phyloP scores from a whole-genome alignment of 257 asterid species.

The Nicotiana knightiana region DNA sequence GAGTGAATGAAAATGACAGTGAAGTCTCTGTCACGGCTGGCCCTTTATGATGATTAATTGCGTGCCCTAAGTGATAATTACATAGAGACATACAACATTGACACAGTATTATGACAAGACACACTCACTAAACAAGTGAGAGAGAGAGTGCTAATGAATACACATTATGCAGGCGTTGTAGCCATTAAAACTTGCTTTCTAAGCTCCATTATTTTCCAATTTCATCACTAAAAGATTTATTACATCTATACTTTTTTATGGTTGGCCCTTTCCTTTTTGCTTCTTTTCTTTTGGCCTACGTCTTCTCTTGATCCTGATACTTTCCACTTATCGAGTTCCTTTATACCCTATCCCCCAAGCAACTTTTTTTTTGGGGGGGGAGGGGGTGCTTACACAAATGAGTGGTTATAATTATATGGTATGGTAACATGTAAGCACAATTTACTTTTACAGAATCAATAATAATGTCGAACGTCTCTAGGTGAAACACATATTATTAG shows the following conservation, averaged over 20 bases:
- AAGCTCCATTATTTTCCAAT: slow-evolving; percentile 12
- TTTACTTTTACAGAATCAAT: neutral
- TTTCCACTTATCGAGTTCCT: neutral
- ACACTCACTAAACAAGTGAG: no score
- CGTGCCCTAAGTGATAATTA: no score
- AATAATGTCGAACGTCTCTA: neutral
- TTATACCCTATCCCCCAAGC: neutral
- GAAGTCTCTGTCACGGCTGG: no score
- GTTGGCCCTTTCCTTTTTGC: slow-evolving; percentile 11
- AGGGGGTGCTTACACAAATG: neutral
- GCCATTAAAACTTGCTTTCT: slow-evolving; percentile 1
- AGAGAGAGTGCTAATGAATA: no score
- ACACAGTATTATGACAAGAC: no score
- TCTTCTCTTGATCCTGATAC: slow-evolving; percentile 13
- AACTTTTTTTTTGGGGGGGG: no score
- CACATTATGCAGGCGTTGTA: no score
- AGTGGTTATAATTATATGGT: neutral
- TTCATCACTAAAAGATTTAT: neutral
- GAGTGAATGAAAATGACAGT: no score
- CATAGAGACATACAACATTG: no score
- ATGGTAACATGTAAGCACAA: neutral
- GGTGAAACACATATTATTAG: neutral
- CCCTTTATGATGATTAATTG: no score
- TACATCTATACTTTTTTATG: neutral
- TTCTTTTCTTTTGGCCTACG: slow-evolving; percentile 24